Percentiles rank a stretch among this genome's conserved stretches.
phyloP scores from a whole-genome alignment of 2,329 filamentous ascomycete species.

The Penicillium sp. region DNA sequence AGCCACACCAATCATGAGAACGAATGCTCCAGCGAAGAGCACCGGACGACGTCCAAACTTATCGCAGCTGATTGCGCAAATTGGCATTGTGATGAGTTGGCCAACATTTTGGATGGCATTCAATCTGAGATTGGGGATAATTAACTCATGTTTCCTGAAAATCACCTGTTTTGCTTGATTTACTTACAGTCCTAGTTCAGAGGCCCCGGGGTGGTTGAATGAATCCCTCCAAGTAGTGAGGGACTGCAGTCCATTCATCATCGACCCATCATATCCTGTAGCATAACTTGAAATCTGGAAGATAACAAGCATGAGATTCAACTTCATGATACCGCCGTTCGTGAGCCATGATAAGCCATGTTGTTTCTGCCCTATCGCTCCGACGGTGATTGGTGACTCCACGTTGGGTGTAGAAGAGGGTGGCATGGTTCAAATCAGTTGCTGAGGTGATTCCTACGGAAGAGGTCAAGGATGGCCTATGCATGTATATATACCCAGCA shows the following conservation, averaged over 20 bases:
- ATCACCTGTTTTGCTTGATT: neutral
- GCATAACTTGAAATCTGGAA: conserved; percentile 34
- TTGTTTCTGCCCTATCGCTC: neutral
- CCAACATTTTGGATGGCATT: conserved; percentile 14
- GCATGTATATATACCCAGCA: no score
- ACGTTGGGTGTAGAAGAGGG: neutral
- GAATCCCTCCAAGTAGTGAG: conserved; percentile 44
- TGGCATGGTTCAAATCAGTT: neutral
- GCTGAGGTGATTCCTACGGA: no score
- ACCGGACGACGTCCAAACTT: conserved; percentile 8
- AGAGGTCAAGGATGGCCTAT: no score
- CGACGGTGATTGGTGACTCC: conserved; percentile 6
- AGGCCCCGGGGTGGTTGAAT: conserved; percentile 18
- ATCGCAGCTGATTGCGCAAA: conserved; percentile 9
- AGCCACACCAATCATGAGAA: conserved; percentile 5
- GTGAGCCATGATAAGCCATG: conserved; percentile 3
- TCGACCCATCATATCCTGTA: conserved; percentile 50
- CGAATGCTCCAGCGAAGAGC: conserved; percentile 3
- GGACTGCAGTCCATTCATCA: conserved; percentile 53
- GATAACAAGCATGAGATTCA: conserved; percentile 19
- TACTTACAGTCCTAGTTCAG: conserved; percentile 11
- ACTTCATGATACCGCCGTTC: conserved; percentile 12
- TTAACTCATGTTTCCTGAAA: neutral
- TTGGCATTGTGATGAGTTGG: conserved; percentile 7
- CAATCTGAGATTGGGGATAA: neutral